These are phyloP conservation scores for Coemansia sp. DNA, from an alignment of 192 early-diverging fungal species.

Conservation along the genomic window DNA sequence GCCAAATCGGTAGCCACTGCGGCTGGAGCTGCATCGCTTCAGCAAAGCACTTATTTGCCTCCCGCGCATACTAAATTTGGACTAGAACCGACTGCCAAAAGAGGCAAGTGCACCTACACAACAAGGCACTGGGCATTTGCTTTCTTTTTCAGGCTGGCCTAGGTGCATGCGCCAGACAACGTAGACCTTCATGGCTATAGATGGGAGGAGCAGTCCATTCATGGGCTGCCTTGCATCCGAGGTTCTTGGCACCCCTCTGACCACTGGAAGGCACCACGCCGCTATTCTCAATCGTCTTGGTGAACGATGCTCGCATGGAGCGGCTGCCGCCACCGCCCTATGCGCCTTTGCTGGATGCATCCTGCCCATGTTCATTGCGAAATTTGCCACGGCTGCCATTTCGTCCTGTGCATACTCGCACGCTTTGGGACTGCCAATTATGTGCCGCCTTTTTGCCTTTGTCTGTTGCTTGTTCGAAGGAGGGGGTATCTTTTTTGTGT, in stretches of 20 bases:
- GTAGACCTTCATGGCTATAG: conserved; percentile 1
- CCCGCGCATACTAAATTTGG: conserved; percentile 5
- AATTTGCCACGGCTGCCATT: conserved; percentile 8
- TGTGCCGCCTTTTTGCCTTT: not conserved
- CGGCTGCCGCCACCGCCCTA: not conserved
- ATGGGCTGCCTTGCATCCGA: not conserved
- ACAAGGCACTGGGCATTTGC: not conserved
- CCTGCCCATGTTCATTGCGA: conserved; percentile 1
- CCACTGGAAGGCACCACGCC: conserved; percentile 6
- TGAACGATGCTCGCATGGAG: not conserved
- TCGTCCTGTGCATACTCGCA: conserved; percentile 1
- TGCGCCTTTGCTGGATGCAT: conserved; percentile 3
- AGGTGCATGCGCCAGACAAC: not conserved
- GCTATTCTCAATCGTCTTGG: conserved; percentile 17
- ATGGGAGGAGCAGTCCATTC: conserved; percentile 1
- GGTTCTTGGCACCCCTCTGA: not conserved
- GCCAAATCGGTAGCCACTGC: not conserved
- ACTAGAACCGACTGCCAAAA: not conserved
- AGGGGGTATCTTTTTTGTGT: not conserved
- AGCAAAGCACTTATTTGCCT: not conserved
- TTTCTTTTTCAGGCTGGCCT: not conserved
- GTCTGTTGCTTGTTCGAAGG: not conserved
- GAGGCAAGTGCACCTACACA: conserved; percentile 1
- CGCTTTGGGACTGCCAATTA: conserved; percentile 1
- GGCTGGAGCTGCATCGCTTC: conserved; percentile 1